A percentile compares a stretch with the other conserved stretches of the same genome.
Evolutionary conservation across 495 filamentous ascomycete species (phyloP).

Genomic region (Talaromyces borbonicus): DNA sequence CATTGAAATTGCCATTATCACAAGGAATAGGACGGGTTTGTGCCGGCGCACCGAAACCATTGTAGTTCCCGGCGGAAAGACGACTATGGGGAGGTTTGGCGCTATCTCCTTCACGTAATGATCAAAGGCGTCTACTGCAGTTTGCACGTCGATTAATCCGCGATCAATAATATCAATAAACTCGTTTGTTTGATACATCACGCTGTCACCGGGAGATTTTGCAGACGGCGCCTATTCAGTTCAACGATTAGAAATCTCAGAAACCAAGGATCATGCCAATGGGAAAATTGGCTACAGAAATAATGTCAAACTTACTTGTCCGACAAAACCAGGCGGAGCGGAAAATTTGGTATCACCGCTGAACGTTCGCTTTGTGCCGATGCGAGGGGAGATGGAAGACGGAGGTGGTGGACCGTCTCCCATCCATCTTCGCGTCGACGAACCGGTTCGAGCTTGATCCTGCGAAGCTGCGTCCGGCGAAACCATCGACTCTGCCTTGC

Average conservation of each 20-base stretch:
- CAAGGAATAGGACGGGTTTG: constrained; percentile 65
- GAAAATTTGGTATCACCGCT: neutral
- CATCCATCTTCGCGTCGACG: constrained; percentile 5
- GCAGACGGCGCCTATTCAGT: neutral
- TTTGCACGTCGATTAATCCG: constrained; percentile 51
- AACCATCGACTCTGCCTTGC: constrained; percentile 8
- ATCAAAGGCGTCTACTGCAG: constrained; percentile 52
- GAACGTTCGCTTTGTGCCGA: neutral
- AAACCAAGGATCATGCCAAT: no score
- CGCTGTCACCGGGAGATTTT: constrained; percentile 6
- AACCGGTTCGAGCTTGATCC: neutral
- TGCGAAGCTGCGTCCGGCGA: neutral
- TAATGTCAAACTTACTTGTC: neutral
- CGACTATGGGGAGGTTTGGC: constrained; percentile 58
- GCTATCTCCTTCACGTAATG: constrained; percentile 54
- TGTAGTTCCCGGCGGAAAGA: constrained; percentile 53
- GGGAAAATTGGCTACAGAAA: no score
- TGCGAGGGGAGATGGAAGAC: neutral
- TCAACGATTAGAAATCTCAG: no score
- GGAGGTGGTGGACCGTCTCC: constrained; percentile 5
- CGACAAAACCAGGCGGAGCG: neutral
- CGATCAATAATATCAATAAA: constrained; percentile 62
- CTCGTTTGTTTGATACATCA: constrained; percentile 14
- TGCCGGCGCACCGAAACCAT: constrained; percentile 48
- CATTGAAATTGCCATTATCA: constrained; percentile 55